These are phyloP conservation scores for Kodamaea nitidulidarum DNA, from an alignment of 805 yeast genomes.

Conservation along the genomic window DNA sequence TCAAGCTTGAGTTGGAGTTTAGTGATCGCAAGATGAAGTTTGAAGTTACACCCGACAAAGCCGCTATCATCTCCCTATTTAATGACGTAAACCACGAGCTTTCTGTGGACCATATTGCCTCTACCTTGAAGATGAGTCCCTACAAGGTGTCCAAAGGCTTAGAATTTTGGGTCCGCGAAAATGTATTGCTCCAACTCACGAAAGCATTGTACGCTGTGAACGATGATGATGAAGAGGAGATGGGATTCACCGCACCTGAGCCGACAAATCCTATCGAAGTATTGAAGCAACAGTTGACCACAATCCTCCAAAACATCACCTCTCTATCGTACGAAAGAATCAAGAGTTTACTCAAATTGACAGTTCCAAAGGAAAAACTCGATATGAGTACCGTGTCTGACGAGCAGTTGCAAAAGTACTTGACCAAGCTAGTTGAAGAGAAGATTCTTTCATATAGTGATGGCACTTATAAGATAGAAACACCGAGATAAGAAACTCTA, in stretches of 20 bases:
- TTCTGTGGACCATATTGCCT: constrained; percentile 29
- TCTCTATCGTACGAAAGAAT: constrained; percentile 45
- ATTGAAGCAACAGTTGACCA: constrained; percentile 46
- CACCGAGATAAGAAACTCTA: background rate
- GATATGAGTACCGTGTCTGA: constrained; percentile 33
- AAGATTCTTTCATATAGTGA: constrained; percentile 33
- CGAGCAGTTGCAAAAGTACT: constrained; percentile 40
- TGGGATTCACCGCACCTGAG: background rate
- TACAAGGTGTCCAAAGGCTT: constrained; percentile 34
- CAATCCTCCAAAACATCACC: constrained; percentile 57
- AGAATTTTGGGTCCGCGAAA: constrained; percentile 62
- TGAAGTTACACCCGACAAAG: constrained; percentile 65
- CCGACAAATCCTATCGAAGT: constrained; percentile 1
- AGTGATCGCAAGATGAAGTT: constrained; percentile 35
- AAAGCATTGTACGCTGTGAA: constrained; percentile 33
- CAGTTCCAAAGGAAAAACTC: constrained; percentile 49
- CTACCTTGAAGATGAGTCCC: constrained; percentile 39
- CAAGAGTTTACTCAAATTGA: constrained; percentile 49
- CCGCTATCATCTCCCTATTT: constrained; percentile 56
- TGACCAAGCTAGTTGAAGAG: constrained; percentile 42
- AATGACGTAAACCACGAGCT: constrained; percentile 29
- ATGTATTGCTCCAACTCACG: constrained; percentile 44
- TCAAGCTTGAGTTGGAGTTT: constrained; percentile 51
- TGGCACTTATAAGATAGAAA: constrained; percentile 31
- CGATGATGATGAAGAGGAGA: constrained; percentile 23